A percentile compares a stretch with the other conserved stretches of the same genome.
These are phyloP conservation scores for Xylaria bambusicola DNA, from an alignment of 495 filamentous ascomycete genomes.

Conservation along the genomic window DNA sequence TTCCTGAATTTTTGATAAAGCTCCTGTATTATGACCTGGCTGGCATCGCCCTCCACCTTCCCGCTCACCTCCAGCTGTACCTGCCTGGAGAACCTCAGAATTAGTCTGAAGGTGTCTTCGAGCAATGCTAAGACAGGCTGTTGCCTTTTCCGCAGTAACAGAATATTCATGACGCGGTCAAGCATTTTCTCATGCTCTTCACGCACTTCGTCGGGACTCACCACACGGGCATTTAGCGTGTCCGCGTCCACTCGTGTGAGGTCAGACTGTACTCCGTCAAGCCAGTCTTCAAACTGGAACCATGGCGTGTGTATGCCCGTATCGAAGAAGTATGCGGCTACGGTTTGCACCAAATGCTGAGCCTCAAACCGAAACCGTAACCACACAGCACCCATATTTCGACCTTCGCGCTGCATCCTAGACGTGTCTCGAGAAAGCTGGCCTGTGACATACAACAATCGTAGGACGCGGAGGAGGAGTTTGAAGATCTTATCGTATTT, in stretches of 20 bases:
- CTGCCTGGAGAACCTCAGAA: slow-evolving; percentile 65
- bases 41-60: slow-evolving; percentile 31
- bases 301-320: slow-evolving; percentile 71
- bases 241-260: slow-evolving; percentile 25
- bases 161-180: slow-evolving; percentile 72
- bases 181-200: slow-evolving; percentile 76
- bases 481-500: slow-evolving; percentile 86
- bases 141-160: slow-evolving; percentile 71
- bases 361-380: slow-evolving; percentile 72
- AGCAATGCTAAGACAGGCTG: slow-evolving; percentile 70
- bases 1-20: slow-evolving; percentile 66
- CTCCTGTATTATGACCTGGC: slow-evolving; percentile 46
- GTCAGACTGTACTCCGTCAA: slow-evolving; percentile 63
- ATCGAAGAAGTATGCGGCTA: slow-evolving; percentile 76
- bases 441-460: slow-evolving; percentile 78
- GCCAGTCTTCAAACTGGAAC: slow-evolving; percentile 64
- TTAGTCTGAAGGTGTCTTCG: slow-evolving; percentile 72
- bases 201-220: slow-evolving; percentile 65
- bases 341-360: slow-evolving; percentile 69
- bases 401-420: slow-evolving; percentile 36
- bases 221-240: slow-evolving; percentile 37
- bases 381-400: slow-evolving; percentile 41
- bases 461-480: slow-evolving; percentile 70
- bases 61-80: slow-evolving; percentile 24
- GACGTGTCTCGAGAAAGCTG: slow-evolving; percentile 65